A percentile compares a stretch with the other conserved stretches of the same genome.
phyloP scores from a whole-genome alignment of 805 yeast genomes.

The Candida jianshihensis region DNA sequence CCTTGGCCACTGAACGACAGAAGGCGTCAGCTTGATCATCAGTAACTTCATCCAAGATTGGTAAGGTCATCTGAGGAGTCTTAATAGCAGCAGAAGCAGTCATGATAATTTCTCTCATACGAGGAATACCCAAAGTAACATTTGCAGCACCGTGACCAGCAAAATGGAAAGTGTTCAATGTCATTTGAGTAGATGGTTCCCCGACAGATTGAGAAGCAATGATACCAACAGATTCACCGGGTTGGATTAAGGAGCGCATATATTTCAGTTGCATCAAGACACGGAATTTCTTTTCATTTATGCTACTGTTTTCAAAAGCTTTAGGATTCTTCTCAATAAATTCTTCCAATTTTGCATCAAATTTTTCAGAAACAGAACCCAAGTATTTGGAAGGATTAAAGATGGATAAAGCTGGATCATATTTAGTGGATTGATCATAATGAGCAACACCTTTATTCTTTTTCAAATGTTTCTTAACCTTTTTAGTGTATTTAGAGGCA shows the following conservation, averaged over 20 bases:
- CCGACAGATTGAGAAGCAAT: conserved; percentile 98
- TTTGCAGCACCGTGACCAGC: conserved; percentile 99
- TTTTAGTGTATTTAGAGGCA: conserved; percentile 77
- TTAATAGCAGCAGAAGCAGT: conserved; percentile 93
- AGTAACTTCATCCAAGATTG: conserved; percentile 68
- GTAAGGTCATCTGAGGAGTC: conserved; percentile 98
- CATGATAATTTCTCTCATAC: conserved; percentile 99
- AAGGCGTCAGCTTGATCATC: conserved; percentile 89
- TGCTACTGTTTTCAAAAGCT: conserved; percentile 45
- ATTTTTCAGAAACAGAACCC: conserved; percentile 89
- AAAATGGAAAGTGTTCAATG: conserved; percentile 92
- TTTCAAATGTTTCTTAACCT: conserved; percentile 62
- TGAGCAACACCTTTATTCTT: conserved; percentile 61
- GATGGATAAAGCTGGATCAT: conserved; percentile 83
- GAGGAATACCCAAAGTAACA: conserved; percentile 98
- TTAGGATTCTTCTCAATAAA: conserved; percentile 52
- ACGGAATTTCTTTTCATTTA: conserved; percentile 76
- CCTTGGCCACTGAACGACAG: conserved; percentile 83
- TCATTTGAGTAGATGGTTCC: conserved; percentile 99
- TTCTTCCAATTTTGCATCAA: conserved; percentile 71
- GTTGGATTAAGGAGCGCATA: conserved; percentile 90
- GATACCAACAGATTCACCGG: conserved; percentile 98
- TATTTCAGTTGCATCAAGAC: conserved; percentile 97
- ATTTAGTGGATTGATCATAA: conserved; percentile 53
- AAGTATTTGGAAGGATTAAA: conserved; percentile 84